Evolutionary conservation across 352 stramenopile genomes (phyloP).

Genomic region (Globisporangium uncinulatum): DNA sequence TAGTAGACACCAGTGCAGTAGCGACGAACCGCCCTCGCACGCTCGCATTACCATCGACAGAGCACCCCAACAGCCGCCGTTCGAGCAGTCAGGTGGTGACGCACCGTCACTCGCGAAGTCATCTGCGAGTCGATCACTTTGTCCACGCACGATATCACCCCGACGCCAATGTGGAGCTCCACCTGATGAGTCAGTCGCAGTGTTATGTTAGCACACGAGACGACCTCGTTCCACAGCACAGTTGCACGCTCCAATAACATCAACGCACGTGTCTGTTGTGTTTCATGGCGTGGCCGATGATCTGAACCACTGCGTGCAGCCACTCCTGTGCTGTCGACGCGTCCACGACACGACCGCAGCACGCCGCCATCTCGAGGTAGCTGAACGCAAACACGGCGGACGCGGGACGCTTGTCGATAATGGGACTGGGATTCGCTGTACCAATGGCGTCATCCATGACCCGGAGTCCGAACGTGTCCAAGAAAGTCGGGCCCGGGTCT

Average conservation of each 20-base stretch:
- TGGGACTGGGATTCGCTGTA: background rate
- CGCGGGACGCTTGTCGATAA: background rate
- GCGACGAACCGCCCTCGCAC: no score
- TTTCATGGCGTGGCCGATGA: conserved; percentile 52
- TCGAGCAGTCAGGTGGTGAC: background rate
- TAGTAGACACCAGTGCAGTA: no score
- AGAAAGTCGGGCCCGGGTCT: conserved; percentile 56
- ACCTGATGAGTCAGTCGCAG: conserved; percentile 22
- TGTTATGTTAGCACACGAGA: background rate
- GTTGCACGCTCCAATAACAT: background rate
- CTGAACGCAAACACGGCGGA: conserved; percentile 32
- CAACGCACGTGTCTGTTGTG: conserved; percentile 34
- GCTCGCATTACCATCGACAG: no score
- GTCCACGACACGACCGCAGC: conserved; percentile 42
- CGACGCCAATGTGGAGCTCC: conserved; percentile 59
- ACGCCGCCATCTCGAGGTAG: conserved; percentile 67
- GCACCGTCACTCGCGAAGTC: conserved; percentile 37
- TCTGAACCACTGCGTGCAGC: conserved; percentile 46
- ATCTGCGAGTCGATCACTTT: conserved; percentile 51
- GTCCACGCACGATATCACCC: conserved; percentile 42
- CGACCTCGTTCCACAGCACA: background rate
- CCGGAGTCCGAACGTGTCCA: conserved; percentile 45
- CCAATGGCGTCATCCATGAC: background rate
- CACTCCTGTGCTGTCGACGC: conserved; percentile 49
- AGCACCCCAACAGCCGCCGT: background rate